Base-by-base conservation (phyloP, 371 early-diverging fungal species). In the Apophysomyces trapeziformis region DNA sequence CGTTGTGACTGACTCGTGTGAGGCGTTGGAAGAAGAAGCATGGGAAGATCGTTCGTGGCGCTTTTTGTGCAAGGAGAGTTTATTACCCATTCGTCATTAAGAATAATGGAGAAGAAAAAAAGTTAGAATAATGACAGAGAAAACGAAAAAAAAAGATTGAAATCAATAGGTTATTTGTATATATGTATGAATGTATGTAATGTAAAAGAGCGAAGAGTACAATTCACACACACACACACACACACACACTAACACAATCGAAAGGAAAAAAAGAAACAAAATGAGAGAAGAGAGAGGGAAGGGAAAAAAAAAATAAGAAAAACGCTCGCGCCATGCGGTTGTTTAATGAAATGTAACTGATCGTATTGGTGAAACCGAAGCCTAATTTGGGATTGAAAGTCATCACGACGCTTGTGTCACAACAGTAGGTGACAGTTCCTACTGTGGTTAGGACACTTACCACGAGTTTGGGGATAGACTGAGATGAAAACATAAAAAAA, bases 11-110 rank as follows among this genome's bases (percentile, higher is more conserved):
- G 54, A 18, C 16, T 50, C 54, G 21, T 26, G 54, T 9, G 54
- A 50, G 35, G 21, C 21, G 21, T 50, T 21, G 54, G 54, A 50
- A 1, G 21, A 9, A 21, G 54, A 7, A 21, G 54, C 16, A 7
- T 47, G 54, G 7, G 16, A 18, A 5, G 54, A 50, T 7, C 54
- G 54, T 50, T 50, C 54, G 54, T 21, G 9, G 21, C 54, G 54
- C 16, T 50, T 50, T 21, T 50, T 50, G n/a, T 16, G 54, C 7
- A 50, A 50, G 16, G 54, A 50, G 54, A 50, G 54, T 50, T 50
- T 50, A 50, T 50, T 50, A 50, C 54, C 54, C 54, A 50, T 50
- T 50, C 54, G 54, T 50, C 54, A 50, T 50, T 50, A 50, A 50
- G 9, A 50, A 16, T 50, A 18, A 5, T 5, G 21, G 21, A 50